A percentile compares a stretch with the other conserved stretches of the same genome.
These are phyloP conservation scores for Skeletonema costatum DNA, from an alignment of 108 stramenopile genomes.

Conservation along the genomic window DNA sequence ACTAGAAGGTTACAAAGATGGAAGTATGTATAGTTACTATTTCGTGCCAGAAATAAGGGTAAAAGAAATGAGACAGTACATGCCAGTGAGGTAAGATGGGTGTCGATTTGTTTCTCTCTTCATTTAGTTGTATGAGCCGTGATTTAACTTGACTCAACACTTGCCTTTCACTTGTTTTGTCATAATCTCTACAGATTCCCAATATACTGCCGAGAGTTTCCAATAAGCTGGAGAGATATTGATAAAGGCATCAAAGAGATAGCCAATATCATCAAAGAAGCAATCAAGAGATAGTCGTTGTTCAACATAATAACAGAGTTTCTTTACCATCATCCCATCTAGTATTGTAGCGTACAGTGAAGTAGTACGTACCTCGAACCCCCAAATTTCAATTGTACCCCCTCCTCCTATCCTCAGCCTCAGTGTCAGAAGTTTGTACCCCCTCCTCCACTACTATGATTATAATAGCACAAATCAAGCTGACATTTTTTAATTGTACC, in stretches of 20 bases:
- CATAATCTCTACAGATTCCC: slow-evolving; percentile 24
- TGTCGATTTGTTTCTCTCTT: neutral
- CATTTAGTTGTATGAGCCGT: neutral
- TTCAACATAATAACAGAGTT: neutral
- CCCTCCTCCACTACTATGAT: no score
- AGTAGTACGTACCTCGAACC: no score
- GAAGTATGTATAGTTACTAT: slow-evolving; percentile 61
- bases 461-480: no score
- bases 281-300: neutral
- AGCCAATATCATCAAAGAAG: slow-evolving; percentile 1
- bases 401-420: no score
- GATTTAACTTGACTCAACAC: neutral
- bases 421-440: no score
- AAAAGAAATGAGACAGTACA: slow-evolving; percentile 49
- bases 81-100: slow-evolving; percentile 16
- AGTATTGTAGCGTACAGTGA: no score
- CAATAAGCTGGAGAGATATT: slow-evolving; percentile 83
- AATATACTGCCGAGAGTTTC: slow-evolving; percentile 73
- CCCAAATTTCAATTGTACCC: no score
- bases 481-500: no score
- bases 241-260: slow-evolving; percentile 66
- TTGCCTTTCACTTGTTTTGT: neutral
- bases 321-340: no score
- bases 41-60: slow-evolving; percentile 41
- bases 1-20: slow-evolving; percentile 54